These are phyloP conservation scores for Lipomyces starkeyi DNA, from an alignment of 805 yeast species.

Conservation along the genomic window DNA sequence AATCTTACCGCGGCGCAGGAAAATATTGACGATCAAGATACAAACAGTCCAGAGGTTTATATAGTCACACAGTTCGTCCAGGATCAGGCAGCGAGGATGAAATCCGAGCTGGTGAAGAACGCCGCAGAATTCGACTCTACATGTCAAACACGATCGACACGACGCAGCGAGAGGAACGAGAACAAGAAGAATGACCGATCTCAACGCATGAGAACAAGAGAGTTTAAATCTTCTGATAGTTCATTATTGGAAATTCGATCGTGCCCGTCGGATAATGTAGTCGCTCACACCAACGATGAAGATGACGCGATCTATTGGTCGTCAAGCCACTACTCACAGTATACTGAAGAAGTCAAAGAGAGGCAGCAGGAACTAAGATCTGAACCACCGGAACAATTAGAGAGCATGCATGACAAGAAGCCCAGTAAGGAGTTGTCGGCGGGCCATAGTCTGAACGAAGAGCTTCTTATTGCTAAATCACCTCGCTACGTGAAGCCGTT, in stretches of 20 bases:
- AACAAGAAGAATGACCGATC: neutral
- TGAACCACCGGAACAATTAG: neutral
- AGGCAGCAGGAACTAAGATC: neutral
- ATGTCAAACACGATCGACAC: neutral
- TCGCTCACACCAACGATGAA: neutral
- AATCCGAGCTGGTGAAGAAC: neutral
- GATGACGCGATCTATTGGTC: neutral
- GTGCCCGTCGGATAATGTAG: neutral
- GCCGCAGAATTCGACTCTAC: neutral
- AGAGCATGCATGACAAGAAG: neutral
- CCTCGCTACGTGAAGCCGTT: slow-evolving; percentile 7
- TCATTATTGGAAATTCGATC: slow-evolving; percentile 4
- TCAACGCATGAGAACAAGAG: neutral
- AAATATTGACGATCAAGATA: neutral
- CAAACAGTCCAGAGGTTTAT: neutral
- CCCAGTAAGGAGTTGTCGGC: neutral
- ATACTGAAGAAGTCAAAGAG: too few species aligned
- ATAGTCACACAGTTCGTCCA: neutral
- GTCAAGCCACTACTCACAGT: neutral
- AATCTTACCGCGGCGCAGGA: neutral
- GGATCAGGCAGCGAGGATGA: neutral
- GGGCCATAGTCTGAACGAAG: neutral
- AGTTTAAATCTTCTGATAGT: neutral
- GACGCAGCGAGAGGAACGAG: neutral
- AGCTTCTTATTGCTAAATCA: neutral